Conservation (phyloP, 805 yeast genomes). For the Starmerella powellii region DNA sequence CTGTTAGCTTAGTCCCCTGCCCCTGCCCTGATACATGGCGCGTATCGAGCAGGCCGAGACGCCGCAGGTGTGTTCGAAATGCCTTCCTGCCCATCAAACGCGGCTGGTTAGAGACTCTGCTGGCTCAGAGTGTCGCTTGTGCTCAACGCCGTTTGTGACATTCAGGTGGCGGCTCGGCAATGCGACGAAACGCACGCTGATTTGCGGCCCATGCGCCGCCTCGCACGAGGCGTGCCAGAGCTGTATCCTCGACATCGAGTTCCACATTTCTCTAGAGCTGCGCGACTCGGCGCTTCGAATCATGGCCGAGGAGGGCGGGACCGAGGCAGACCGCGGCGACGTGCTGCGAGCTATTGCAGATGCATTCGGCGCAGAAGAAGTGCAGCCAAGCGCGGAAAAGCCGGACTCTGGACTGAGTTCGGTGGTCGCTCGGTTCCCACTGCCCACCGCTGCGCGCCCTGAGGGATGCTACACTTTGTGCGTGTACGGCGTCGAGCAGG, state of each 20-base stretch:
- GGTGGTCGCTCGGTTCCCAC: neutral
- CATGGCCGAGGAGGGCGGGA: constrained; percentile 32
- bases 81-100: constrained; percentile 59
- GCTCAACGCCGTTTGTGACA: constrained; percentile 74
- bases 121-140: constrained; percentile 75
- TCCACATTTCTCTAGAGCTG: constrained; percentile 65
- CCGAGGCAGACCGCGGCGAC: neutral
- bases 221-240: constrained; percentile 76
- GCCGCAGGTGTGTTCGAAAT: constrained; percentile 61
- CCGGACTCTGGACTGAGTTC: neutral
- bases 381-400: neutral
- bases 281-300: constrained; percentile 71
- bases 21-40: constrained; percentile 1
- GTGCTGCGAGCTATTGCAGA: constrained; percentile 8
- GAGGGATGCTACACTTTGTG: constrained; percentile 44
- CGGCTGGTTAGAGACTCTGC: constrained; percentile 56
- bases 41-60: constrained; percentile 28
- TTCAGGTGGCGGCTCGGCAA: constrained; percentile 56
- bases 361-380: neutral
- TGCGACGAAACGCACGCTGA: constrained; percentile 45
- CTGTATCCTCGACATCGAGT: constrained; percentile 71
- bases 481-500: constrained; percentile 59
- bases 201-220: constrained; percentile 71
- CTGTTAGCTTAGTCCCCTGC: neutral
- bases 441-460: constrained; percentile 24